These are phyloP conservation scores for Medicago arabica DNA, from an alignment of 306 rosid species.

Conservation along the genomic window DNA sequence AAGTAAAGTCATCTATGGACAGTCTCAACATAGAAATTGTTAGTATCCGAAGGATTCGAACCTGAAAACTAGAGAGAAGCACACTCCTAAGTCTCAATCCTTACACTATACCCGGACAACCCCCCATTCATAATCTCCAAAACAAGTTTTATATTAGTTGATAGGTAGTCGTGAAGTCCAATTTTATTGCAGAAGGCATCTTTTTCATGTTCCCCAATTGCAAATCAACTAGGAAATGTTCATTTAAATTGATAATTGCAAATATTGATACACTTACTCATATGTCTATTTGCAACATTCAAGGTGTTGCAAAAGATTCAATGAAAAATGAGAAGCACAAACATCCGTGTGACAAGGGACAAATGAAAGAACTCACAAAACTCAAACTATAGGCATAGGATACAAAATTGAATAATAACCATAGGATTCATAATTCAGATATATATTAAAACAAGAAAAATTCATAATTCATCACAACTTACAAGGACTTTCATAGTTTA, in stretches of 20 bases:
- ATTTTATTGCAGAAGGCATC: no score
- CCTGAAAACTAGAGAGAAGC: no score
- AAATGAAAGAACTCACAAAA: neutral
- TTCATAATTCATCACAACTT: constrained; percentile 26
- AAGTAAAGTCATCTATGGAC: no score
- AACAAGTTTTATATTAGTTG: no score
- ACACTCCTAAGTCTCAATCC: no score
- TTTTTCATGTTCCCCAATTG: no score
- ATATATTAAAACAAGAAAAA: neutral
- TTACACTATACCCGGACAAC: no score
- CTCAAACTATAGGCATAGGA: neutral
- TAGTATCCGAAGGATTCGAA: no score
- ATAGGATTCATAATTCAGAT: constrained; percentile 19
- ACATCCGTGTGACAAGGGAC: constrained; percentile 7
- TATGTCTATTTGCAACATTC: neutral
- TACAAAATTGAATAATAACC: constrained; percentile 7
- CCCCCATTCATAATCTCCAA: no score
- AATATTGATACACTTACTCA: neutral
- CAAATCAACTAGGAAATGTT: no score
- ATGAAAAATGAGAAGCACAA: constrained; percentile 28
- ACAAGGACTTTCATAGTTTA: constrained; percentile 29
- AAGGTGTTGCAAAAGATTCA: constrained; percentile 17
- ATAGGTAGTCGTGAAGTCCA: no score
- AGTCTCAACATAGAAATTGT: no score
- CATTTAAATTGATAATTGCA: neutral